Conservation (phyloP, 78 protist genomes). For the Dictyostelium brefeldianum region DNA sequence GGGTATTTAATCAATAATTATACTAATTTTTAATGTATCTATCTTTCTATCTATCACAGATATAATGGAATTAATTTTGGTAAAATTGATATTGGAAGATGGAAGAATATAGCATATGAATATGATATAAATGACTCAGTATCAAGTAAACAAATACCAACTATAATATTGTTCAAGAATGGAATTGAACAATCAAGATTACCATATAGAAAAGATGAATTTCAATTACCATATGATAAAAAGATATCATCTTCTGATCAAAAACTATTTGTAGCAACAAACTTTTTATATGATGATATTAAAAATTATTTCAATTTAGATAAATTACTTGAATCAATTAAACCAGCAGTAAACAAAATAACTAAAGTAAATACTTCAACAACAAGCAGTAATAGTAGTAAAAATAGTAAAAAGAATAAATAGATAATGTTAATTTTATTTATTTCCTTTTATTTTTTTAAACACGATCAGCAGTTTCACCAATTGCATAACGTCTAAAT, state of each 20-base stretch:
- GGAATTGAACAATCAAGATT: constrained; percentile 25
- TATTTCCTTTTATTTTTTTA: constrained; percentile 19
- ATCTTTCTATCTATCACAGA: not conserved
- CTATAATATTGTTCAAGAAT: constrained; percentile 42
- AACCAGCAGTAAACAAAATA: not conserved
- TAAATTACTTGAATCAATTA: not conserved
- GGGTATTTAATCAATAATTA: not conserved
- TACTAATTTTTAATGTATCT: not conserved
- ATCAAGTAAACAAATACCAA: constrained; percentile 57
- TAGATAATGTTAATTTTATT: not conserved
- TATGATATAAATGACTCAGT: constrained; percentile 41
- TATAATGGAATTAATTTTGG: constrained; percentile 32
- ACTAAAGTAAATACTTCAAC: not conserved
- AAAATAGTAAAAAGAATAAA: not conserved
- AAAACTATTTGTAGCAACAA: not conserved
- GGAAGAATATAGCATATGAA: constrained; percentile 30
- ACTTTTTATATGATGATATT: not conserved
- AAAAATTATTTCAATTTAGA: constrained; percentile 33
- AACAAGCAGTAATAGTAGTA: not conserved
- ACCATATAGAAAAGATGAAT: constrained; percentile 32
- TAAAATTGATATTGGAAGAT: constrained; percentile 50
- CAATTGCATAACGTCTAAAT: constrained; percentile 42
- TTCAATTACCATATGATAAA: constrained; percentile 5
- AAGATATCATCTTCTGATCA: not conserved
- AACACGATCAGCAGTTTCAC: constrained; percentile 67